Percentiles rank a stretch among this genome's conserved stretches.
These are phyloP conservation scores for Naganishia sp. DNA, from an alignment of 1,284 basidiomycete species.

Conservation along the genomic window DNA sequence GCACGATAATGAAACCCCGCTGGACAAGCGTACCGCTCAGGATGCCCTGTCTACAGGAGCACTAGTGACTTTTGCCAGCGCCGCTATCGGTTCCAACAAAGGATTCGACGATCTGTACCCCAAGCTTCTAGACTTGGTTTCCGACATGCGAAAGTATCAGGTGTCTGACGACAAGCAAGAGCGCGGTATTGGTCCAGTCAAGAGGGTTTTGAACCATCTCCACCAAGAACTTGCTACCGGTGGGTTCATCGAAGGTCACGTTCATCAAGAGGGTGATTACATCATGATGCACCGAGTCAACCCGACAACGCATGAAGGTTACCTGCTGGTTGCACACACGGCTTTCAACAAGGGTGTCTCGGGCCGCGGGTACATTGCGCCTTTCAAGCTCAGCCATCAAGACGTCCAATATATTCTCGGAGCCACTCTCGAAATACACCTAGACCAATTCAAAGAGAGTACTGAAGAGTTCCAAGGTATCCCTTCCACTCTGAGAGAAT, in stretches of 20 bases:
- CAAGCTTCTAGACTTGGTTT: conserved; percentile 80
- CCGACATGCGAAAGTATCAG: conserved; percentile 77
- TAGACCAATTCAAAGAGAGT: conserved; percentile 64
- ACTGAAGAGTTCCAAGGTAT: conserved; percentile 68
- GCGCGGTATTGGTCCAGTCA: conserved; percentile 68
- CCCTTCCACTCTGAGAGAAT: conserved; percentile 67
- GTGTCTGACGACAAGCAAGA: conserved; percentile 57
- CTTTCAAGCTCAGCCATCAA: conserved; percentile 77
- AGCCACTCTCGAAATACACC: conserved; percentile 67
- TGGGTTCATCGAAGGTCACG: conserved; percentile 84
- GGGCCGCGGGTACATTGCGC: conserved; percentile 74
- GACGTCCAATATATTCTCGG: conserved; percentile 78
- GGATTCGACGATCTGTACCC: conserved; percentile 97
- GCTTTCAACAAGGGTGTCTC: conserved; percentile 78
- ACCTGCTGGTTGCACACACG: conserved; percentile 83
- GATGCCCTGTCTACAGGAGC: conserved; percentile 90
- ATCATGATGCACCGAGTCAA: conserved; percentile 88
- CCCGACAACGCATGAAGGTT: conserved; percentile 85
- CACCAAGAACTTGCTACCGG: conserved; percentile 85
- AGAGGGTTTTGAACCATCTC: conserved; percentile 79
- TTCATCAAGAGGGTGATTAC: conserved; percentile 93
- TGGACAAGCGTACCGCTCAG: conserved; percentile 85
- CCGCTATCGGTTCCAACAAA: conserved; percentile 86
- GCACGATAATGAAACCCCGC: conserved; percentile 90
- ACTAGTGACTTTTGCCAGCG: conserved; percentile 80